Evolutionary conservation across 2,329 filamentous ascomycete species (phyloP).

Genomic region (Apiospora sp.): DNA sequence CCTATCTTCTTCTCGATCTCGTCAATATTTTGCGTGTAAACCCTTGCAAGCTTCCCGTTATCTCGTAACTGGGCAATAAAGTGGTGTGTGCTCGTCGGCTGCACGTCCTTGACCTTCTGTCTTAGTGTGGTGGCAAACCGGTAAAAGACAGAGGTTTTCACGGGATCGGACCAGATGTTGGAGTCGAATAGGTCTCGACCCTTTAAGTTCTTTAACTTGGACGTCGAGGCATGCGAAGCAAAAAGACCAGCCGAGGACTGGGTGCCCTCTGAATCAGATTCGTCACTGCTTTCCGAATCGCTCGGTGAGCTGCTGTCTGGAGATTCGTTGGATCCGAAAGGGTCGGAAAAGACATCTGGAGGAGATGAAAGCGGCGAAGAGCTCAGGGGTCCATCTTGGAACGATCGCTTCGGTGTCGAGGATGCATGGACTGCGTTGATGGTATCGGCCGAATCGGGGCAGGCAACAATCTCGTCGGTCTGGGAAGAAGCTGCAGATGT

Average conservation of each 20-base stretch:
- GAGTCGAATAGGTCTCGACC: constrained; percentile 76
- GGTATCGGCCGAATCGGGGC: background rate
- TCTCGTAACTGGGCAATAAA: constrained; percentile 74
- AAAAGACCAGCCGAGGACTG: constrained; percentile 50
- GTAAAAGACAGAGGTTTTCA: constrained; percentile 75
- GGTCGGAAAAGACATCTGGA: constrained; percentile 60
- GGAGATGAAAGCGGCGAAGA: constrained; percentile 67
- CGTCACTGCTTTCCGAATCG: constrained; percentile 42
- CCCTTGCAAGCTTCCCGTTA: constrained; percentile 72
- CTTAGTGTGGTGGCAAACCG: constrained; percentile 74
- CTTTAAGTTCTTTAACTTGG: constrained; percentile 67
- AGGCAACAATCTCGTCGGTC: constrained; percentile 36
- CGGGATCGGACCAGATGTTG: constrained; percentile 73
- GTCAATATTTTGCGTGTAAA: constrained; percentile 81
- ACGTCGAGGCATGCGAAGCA: constrained; percentile 49
- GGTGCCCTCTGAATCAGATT: constrained; percentile 55
- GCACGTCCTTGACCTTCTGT: constrained; percentile 68
- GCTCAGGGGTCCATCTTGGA: constrained; percentile 40
- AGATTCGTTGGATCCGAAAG: constrained; percentile 49
- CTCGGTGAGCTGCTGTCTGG: constrained; percentile 50
- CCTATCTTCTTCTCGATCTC: constrained; percentile 76
- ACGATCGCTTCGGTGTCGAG: constrained; percentile 35
- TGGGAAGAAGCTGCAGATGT: constrained; percentile 37
- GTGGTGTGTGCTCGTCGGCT: constrained; percentile 70
- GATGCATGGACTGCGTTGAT: constrained; percentile 21